These are phyloP conservation scores for Diaporthe citrichinensis DNA, from an alignment of 2,329 filamentous ascomycete species.

Conservation along the genomic window DNA sequence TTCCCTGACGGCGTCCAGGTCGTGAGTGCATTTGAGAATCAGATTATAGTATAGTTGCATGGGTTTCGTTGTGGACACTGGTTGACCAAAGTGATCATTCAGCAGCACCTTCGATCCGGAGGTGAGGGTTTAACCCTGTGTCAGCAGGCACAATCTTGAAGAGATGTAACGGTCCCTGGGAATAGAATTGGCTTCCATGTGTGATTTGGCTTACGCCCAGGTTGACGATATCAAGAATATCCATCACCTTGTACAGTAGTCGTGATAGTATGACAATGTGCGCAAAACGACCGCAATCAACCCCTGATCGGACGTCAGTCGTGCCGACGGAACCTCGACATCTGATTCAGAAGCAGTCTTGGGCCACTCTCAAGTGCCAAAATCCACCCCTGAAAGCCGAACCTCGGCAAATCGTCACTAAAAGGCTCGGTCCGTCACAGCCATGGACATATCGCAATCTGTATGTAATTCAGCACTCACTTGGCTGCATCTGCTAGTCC, in stretches of 20 bases:
- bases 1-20: not conserved
- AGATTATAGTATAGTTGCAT: too few species aligned
- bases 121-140: slow-evolving; percentile 19
- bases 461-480: not conserved
- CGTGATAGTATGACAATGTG: too few species aligned
- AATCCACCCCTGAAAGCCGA: slow-evolving; percentile 34
- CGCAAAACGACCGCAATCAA: not conserved
- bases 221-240: not conserved
- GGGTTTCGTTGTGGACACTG: not conserved
- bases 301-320: slow-evolving; percentile 16
- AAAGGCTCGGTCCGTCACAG: slow-evolving; percentile 15
- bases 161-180: not conserved
- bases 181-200: not conserved
- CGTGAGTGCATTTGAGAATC: too few species aligned
- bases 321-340: not conserved
- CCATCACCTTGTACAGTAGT: not conserved
- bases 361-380: slow-evolving; percentile 24
- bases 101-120: not conserved
- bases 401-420: slow-evolving; percentile 35
- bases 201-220: not conserved
- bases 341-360: slow-evolving; percentile 21
- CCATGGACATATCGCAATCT: slow-evolving; percentile 7
- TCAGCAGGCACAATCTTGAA: not conserved
- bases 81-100: not conserved
- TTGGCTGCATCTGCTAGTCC: not conserved